Percentiles rank a stretch among this genome's conserved stretches.
These are phyloP conservation scores for Colletotrichum sp. DNA, from an alignment of 2,329 filamentous ascomycete genomes.

Conservation along the genomic window DNA sequence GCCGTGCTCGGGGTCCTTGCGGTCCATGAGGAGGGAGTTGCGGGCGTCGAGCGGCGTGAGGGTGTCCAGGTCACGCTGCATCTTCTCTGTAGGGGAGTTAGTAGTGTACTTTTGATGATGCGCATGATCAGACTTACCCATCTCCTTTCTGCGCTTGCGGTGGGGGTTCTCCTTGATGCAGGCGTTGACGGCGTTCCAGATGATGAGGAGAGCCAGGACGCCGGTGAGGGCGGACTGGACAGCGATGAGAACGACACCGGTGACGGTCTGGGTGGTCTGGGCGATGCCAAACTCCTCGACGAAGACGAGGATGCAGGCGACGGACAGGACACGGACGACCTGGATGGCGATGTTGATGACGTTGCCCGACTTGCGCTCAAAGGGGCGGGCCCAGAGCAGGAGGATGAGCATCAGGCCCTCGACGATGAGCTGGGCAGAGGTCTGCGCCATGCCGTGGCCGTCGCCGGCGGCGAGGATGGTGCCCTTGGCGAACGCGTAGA, in stretches of 20 bases:
- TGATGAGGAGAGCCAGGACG: conserved; percentile 83
- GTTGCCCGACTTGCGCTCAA: conserved; percentile 84
- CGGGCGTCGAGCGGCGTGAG: conserved; percentile 87
- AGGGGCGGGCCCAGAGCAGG: conserved; percentile 85
- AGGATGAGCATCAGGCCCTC: conserved; percentile 81
- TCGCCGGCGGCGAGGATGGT: conserved; percentile 84
- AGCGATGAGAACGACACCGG: conserved; percentile 91
- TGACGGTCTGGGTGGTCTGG: conserved; percentile 92
- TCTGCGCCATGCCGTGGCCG: conserved; percentile 84
- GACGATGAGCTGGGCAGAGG: conserved; percentile 78
- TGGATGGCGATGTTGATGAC: conserved; percentile 95
- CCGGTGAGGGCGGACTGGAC: conserved; percentile 86
- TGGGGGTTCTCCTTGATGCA: conserved; percentile 91
- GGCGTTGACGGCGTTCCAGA: conserved; percentile 84
- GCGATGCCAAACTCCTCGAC: conserved; percentile 90
- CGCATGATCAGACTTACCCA: conserved; percentile 66
- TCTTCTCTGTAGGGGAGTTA: conserved; percentile 66
- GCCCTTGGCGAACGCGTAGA: conserved; percentile 91
- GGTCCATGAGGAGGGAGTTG: conserved; percentile 81
- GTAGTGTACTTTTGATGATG: conserved; percentile 16
- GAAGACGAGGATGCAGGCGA: conserved; percentile 88
- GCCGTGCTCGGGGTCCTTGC: conserved; percentile 33
- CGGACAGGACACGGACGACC: conserved; percentile 85
- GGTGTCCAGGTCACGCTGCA: conserved; percentile 77
- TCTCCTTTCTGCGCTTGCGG: conserved; percentile 84